Evolutionary conservation across 1,284 basidiomycete genomes (phyloP).

Genomic region (Trametes polyzona): DNA sequence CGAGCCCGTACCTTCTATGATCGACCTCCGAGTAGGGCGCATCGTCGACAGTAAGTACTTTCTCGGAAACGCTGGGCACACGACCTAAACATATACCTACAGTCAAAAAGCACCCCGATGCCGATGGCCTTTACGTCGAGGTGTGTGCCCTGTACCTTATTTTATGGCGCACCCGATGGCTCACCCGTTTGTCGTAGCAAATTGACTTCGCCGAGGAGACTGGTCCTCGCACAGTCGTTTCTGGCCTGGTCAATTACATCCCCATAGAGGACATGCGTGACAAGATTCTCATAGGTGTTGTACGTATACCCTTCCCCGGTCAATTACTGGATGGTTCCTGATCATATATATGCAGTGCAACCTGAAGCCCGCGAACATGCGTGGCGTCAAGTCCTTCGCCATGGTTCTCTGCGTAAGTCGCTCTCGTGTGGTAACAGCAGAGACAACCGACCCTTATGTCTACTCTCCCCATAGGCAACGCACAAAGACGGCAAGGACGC

Average conservation of each 20-base stretch:
- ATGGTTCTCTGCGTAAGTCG: constrained; percentile 94
- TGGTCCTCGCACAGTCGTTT: constrained; percentile 92
- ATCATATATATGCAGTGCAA: constrained; percentile 65
- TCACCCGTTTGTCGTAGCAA: constrained; percentile 54
- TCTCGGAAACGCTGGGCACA: too few species aligned
- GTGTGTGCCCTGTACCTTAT: constrained; percentile 39
- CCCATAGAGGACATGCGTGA: constrained; percentile 92
- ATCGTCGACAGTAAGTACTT: constrained; percentile 83
- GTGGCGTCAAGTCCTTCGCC: constrained; percentile 94
- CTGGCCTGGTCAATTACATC: constrained; percentile 93
- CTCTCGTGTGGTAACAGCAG: too few species aligned
- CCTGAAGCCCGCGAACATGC: constrained; percentile 94
- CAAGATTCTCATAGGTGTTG: constrained; percentile 85
- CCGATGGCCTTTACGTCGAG: constrained; percentile 91
- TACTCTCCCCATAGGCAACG: constrained; percentile 62
- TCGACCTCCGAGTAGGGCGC: constrained; percentile 89
- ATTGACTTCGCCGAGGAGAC: constrained; percentile 94
- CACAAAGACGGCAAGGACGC: constrained; percentile 87
- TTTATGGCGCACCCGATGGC: too few species aligned
- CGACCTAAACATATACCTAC: neutral
- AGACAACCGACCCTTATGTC: too few species aligned
- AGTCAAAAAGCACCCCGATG: constrained; percentile 95
- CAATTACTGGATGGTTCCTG: constrained; percentile 1
- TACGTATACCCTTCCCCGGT: constrained; percentile 42
- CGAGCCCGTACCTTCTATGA: constrained; percentile 89